Percentiles rank a stretch among this genome's conserved stretches.
Evolutionary conservation across 495 filamentous ascomycete genomes (phyloP).

Genomic region (Xylaria flabelliformis): DNA sequence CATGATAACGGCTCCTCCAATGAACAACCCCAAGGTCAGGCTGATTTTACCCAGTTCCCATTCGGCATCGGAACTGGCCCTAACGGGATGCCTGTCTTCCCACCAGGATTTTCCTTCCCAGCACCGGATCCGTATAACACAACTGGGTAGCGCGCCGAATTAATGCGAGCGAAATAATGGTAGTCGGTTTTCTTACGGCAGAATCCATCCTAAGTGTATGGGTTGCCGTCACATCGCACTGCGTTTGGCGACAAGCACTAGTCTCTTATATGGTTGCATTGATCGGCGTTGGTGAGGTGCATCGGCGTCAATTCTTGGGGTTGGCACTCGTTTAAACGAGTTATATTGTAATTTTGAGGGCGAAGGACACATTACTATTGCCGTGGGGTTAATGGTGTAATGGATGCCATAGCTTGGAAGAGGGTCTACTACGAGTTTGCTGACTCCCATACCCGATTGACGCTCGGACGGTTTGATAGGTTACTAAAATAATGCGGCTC

Average conservation of each 20-base stretch:
- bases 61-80: slow-evolving; percentile 61
- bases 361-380: neutral
- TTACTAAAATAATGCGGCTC: neutral
- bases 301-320: slow-evolving; percentile 11
- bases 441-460: neutral
- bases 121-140: slow-evolving; percentile 36
- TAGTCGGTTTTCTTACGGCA: neutral
- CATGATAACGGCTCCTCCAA: slow-evolving; percentile 48
- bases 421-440: neutral
- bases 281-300: slow-evolving; percentile 35
- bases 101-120: slow-evolving; percentile 64
- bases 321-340: slow-evolving; percentile 1
- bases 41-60: slow-evolving; percentile 62
- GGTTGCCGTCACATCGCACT: neutral
- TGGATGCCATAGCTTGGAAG: neutral
- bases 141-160: neutral
- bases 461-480: neutral
- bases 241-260: slow-evolving; percentile 10
- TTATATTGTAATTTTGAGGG: neutral
- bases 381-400: neutral
- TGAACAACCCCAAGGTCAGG: slow-evolving; percentile 45
- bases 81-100: slow-evolving; percentile 74
- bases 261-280: slow-evolving; percentile 31
- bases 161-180: neutral
- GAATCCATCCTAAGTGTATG: neutral